Evolutionary conservation across 2,329 filamentous ascomycete genomes (phyloP).

Genomic region (Apiospora hydei): DNA sequence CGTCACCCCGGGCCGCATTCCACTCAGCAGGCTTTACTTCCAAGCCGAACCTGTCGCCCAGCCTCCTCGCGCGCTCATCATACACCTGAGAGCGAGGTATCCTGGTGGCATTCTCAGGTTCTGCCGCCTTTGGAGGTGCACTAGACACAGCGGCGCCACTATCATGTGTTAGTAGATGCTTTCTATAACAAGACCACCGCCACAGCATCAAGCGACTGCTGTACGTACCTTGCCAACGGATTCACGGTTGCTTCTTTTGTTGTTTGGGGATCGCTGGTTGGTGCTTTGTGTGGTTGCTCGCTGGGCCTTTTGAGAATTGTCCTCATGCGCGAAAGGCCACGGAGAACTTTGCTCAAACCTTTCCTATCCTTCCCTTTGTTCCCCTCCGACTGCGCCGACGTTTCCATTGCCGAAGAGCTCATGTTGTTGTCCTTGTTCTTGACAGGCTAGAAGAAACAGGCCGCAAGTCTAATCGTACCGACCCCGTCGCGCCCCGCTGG

Average conservation of each 20-base stretch:
- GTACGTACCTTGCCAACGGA: conserved; percentile 21
- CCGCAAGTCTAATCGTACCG: not conserved
- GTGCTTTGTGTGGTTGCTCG: conserved; percentile 38
- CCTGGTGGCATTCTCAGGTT: conserved; percentile 18
- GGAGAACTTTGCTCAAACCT: conserved; percentile 55
- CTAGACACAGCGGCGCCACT: conserved; percentile 4
- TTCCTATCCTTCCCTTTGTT: conserved; percentile 45
- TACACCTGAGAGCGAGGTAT: conserved; percentile 57
- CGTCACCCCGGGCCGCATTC: conserved; percentile 60
- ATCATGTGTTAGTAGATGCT: not conserved
- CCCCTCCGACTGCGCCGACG: not conserved
- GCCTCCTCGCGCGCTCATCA: conserved; percentile 63
- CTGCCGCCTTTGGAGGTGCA: not conserved
- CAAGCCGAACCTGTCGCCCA: conserved; percentile 62
- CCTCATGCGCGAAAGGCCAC: conserved; percentile 49
- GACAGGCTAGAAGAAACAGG: not conserved
- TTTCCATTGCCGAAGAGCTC: conserved; percentile 7
- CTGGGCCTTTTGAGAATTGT: conserved; percentile 55
- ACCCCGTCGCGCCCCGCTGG: not conserved
- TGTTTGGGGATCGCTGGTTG: conserved; percentile 20
- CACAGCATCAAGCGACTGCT: not conserved
- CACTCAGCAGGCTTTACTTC: conserved; percentile 63
- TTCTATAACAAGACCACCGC: not conserved
- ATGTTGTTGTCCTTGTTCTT: not conserved
- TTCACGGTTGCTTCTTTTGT: conserved; percentile 29